Evolutionary conservation across 352 stramenopile genomes (phyloP).

Genomic region (Phytophthora kernoviae): DNA sequence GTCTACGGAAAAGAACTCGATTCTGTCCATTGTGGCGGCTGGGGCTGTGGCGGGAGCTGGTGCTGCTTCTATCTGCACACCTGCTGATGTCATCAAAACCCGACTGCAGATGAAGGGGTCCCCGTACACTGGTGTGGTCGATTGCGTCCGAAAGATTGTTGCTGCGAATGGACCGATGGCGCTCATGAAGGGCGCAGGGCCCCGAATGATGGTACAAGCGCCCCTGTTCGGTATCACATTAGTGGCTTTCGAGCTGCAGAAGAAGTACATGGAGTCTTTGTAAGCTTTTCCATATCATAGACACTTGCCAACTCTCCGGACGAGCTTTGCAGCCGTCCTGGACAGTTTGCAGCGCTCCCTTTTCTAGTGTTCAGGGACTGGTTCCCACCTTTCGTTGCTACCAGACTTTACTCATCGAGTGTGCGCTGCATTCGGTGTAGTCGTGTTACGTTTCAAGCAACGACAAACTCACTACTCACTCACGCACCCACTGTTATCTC

Average conservation of each 20-base stretch:
- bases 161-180: slow-evolving; percentile 74
- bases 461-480: too few relatives aligned
- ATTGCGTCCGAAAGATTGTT: slow-evolving; percentile 86
- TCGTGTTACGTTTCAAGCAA: too few relatives aligned
- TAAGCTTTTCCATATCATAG: slow-evolving; percentile 23
- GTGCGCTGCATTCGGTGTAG: too few relatives aligned
- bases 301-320: slow-evolving; percentile 12
- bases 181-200: slow-evolving; percentile 85
- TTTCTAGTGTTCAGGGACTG: slow-evolving; percentile 12
- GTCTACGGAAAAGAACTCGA: slow-evolving; percentile 54
- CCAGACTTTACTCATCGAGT: too few relatives aligned
- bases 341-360: slow-evolving; percentile 16
- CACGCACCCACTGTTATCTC: too few relatives aligned
- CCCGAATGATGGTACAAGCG: slow-evolving; percentile 89
- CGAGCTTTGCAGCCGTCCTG: slow-evolving; percentile 6
- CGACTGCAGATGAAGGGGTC: slow-evolving; percentile 80
- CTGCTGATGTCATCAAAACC: slow-evolving; percentile 91
- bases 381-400: neutral
- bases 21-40: slow-evolving; percentile 65
- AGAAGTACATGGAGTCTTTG: slow-evolving; percentile 84
- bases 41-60: slow-evolving; percentile 65
- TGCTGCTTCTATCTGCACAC: slow-evolving; percentile 63
- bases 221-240: slow-evolving; percentile 88
- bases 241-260: slow-evolving; percentile 87
- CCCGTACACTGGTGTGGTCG: slow-evolving; percentile 80